Base-by-base conservation (phyloP, 495 filamentous ascomycete species). In the Friedmanniomyces endolithicus region DNA sequence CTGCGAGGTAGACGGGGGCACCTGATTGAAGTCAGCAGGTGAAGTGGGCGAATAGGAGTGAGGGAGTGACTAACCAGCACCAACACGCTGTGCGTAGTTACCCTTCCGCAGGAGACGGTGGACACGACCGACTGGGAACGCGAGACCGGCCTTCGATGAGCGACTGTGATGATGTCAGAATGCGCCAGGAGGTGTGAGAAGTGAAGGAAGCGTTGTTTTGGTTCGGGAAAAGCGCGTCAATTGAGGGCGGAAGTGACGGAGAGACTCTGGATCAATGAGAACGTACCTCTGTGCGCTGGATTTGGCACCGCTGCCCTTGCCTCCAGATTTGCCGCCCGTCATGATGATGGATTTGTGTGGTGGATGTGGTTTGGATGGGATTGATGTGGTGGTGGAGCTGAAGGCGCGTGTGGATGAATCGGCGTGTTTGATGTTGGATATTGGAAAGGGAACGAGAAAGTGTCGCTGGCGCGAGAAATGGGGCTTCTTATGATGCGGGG, bases 1-100 rank as follows among this genome's bases (percentile, higher is more conserved):
- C 92, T 61, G 92, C 92, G 62, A 98, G 85, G 70, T 98, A 98
- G 68, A 98, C 92, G 61, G 92, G 92, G 64, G 92, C 92, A 80
- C 90, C 78, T 80, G 63, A 55, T 77, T 63, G 75, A 65, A 20
- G 46, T 61, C 43, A 57, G 54, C 25, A 43, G 39, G 24, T 53
- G 35, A 35, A 48, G 24, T n/a, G 14, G 34, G 34, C 6, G 20
- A 46, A 29, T 33, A 43, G 41, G 25, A 23, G 41, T 16, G 11
- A 56, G 61, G 50, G 29, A n/a, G 25, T 57, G 55, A 71, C 76
- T 68, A 66, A 82, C 88, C 85, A 68, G 90, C 90, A 90, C 90
- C 92, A 70, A 95, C 94, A 84, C 92, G 94, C 80, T 97, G 92
- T 67, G 92, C 92, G 68, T 98, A 98, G 86, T 98, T 98, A 68